A percentile compares a stretch with the other conserved stretches of the same genome.
Evolutionary conservation across 768 basidiomycete genomes (phyloP).

Genomic region (Termitomyces sp.): DNA sequence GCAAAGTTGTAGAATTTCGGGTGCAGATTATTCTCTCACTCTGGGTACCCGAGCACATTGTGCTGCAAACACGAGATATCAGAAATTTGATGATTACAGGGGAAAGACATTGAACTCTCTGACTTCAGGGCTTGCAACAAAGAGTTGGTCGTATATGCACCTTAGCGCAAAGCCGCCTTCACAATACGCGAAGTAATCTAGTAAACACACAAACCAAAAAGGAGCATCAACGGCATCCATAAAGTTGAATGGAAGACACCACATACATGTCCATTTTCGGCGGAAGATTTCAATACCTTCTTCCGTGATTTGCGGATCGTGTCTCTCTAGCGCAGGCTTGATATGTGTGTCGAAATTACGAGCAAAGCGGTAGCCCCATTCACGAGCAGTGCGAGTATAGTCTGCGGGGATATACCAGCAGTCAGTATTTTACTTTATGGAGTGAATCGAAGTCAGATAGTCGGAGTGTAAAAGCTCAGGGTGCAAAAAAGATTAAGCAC

Average conservation of each 20-base stretch:
- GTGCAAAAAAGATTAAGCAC: not conserved
- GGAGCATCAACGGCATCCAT: not conserved
- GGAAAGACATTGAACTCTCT: not conserved
- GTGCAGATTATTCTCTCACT: not conserved
- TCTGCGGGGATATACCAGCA: not conserved
- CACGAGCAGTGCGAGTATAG: conserved; percentile 13
- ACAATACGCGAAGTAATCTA: conserved; percentile 13
- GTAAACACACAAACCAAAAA: not conserved
- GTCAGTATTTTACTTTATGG: too few species aligned
- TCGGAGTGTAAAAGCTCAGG: too few species aligned
- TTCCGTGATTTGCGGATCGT: conserved; percentile 2
- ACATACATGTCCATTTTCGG: conserved; percentile 12
- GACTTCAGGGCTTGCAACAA: conserved; percentile 5
- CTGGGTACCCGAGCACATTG: conserved; percentile 1
- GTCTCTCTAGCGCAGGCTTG: conserved; percentile 5
- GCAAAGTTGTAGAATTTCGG: too few species aligned
- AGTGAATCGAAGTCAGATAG: not conserved
- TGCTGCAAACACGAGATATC: not conserved
- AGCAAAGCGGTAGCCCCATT: conserved; percentile 11
- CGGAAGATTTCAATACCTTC: conserved; percentile 8
- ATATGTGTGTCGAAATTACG: conserved; percentile 11
- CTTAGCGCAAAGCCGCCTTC: conserved; percentile 11
- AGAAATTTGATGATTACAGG: not conserved
- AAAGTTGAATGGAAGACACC: not conserved
- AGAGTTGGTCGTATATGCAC: conserved; percentile 10